These are phyloP conservation scores for Selenicereus undatus DNA, from an alignment of 148 eudicot genomes.

Conservation along the genomic window DNA sequence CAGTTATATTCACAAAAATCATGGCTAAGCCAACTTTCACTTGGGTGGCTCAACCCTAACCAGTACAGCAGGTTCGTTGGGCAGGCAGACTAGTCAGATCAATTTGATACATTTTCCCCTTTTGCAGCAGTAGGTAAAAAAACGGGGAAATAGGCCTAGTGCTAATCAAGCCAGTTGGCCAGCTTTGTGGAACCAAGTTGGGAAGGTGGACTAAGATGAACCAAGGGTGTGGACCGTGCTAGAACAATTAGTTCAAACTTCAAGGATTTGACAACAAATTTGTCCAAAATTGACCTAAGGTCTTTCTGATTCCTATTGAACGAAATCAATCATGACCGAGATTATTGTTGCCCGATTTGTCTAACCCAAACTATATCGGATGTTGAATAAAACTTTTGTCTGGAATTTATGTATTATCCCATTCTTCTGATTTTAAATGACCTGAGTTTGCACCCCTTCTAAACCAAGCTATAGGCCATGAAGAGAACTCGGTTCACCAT, in stretches of 20 bases:
- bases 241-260: too few species aligned
- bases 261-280: too few species aligned
- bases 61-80: too few species aligned
- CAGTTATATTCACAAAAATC: neutral
- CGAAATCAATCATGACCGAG: neutral
- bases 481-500: neutral
- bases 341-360: neutral
- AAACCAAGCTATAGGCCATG: neutral
- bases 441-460: neutral
- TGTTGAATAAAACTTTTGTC: neutral
- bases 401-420: neutral
- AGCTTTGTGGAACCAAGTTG: neutral
- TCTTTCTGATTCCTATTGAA: neutral
- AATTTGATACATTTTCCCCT: too few species aligned
- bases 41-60: neutral
- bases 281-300: neutral
- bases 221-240: too few species aligned
- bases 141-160: neutral
- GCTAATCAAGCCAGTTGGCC: neutral
- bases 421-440: neutral
- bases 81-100: too few species aligned
- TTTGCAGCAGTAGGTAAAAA: neutral
- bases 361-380: neutral
- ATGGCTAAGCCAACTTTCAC: neutral
- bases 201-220: neutral